Base-by-base conservation (phyloP, 176 grass and related monocot species). In the Typha latifolia region DNA sequence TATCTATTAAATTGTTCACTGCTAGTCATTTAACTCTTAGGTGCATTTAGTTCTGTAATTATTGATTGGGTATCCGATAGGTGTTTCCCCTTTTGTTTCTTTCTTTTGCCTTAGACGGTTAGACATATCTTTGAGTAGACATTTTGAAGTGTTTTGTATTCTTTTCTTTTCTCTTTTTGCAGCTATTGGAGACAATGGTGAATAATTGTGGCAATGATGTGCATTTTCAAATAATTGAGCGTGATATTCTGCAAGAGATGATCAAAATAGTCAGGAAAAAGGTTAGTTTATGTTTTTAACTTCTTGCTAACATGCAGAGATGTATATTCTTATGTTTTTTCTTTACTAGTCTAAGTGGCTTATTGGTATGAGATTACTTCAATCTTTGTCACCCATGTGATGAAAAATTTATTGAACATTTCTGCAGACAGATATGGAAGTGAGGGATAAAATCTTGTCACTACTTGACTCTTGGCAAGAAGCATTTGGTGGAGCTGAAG, bases 391-490 rank as follows among this genome's bases (percentile, higher is more conserved):
- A 22, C 22, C 18, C n/a, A 59, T 59, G 11, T 59, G 53, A 16
- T 19, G 0, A 59, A 59, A 59, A 59, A 19, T 3, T 18, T 72
- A 23, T 72, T 79, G 8, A 56, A 3, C 49, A 22, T 9, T 47
- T 62, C 62, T 12, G n/a, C 75, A 89, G 86, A 65, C 81, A 21
- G 84, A 90, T 73, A 74, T 72, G 69, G 78, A 77, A 82, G 81
- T 96, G 59, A 84, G 84, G 23, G 78, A 85, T 27, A 90, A 96
- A 82, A 82, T 90, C 67, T 64, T 96, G 66, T 59, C 63, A 66
- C 82, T 96, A 6, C 48, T 96, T 2, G 86, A 96, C 49, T 90
- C 86, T 13, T 96, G 91, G 86, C 86, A 96, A 84, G 84, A 90
- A 74, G 86, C 91, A 14, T 90, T 96, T 77, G 86, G 91, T 69